Evolutionary conservation across 495 filamentous ascomycete species (phyloP), one percentile per base, ranked within the genome.

Genomic region (Lasiosphaeris hirsuta): DNA sequence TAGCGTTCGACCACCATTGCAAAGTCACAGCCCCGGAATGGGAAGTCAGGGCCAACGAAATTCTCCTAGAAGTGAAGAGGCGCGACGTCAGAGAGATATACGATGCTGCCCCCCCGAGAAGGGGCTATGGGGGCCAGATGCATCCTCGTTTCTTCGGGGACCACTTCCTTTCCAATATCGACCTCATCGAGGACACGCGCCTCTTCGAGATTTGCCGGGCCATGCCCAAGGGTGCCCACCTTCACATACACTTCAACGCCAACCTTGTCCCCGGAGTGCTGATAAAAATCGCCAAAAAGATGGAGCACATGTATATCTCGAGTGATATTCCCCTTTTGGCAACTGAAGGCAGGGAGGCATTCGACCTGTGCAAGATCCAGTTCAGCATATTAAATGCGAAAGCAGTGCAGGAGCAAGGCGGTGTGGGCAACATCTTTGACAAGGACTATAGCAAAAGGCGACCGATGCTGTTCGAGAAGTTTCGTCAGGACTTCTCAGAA

Each of bases 191-290:
- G 47, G 34, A 72, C 40, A 80, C 79, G 3, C 50, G 62, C 48
- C 56, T 83, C 36, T 71, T 79, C 40, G 62, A 65, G 18, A 64
- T 76, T 8, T 71, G 74, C 37, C 69, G 63, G 17, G 44, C 52
- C 57, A 74, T 81, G 72, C 80, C 80, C 38, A 83, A 83, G 54
- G 80, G 78, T 30, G 73, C 77, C 19, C 80, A 83, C 56, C 70
- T 83, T 8, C 80, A 83, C 64, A 74, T 81, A 35, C 80, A 83
- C 59, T 83, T 82, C 66, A 83, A 83, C 64, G 75, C 80, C 42
- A 79, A 78, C 40, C 72, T 83, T 2, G 68, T 73, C 3, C 77
- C 78, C 33, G 51, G 64, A 6, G 74, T 81, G 19, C 67, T 83
- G 33, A 70, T 83, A 43, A 66, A 71, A 48, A 75, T 79, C 59